Base-by-base conservation (phyloP, 306 rosid genomes). In the Elaeagnus macrophylla region DNA sequence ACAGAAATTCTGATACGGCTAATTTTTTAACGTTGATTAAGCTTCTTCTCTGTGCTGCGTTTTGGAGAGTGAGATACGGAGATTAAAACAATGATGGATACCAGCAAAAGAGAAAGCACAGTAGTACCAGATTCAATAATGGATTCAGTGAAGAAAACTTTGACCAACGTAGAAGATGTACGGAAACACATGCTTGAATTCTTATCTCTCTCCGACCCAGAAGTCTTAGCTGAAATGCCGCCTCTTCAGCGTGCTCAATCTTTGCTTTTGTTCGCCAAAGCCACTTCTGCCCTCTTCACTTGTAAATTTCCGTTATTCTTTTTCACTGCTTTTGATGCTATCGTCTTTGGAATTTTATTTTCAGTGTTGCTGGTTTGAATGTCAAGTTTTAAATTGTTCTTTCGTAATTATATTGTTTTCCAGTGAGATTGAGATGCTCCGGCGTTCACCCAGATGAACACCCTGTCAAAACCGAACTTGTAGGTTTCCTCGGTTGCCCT, bases 221-320 rank as follows among this genome's bases (percentile, higher is more conserved):
- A 80, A 9, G 49, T 60, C 36, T 95, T 91, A 20, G 56, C 91
- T 48, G 57, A 84, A 69, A 49, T 84, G 79, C 81, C 81, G 38
- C 93, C 99, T 65, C 79, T 91, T 35, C 78, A 87, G 45, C 95
- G 96, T 5, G 95, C 99, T 59, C 93, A 80, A 8, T 68, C 93
- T 6, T 63, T 87, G 55, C 85, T 87, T 56, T 25, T 82, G 59
- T 69, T 84, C 51, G 72, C 95, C 65, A 84, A 67, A 55, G 70
- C 72, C 83, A 78, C 95, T 12, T 72, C 95, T 38, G 71, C 81
- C 50, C 86, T 91, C 15, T 76, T 78, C 62, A 13, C 84, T 9
- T 38, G 97, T 91, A 78, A 70, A 1, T 2, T 38, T 35, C 17
- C 37, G 50, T 41, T 17, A 39, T 60, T 66, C 7, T 10, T 48